phyloP scores from a whole-genome alignment of 2,329 filamentous ascomycete species.

The Lanzia echinophila region DNA sequence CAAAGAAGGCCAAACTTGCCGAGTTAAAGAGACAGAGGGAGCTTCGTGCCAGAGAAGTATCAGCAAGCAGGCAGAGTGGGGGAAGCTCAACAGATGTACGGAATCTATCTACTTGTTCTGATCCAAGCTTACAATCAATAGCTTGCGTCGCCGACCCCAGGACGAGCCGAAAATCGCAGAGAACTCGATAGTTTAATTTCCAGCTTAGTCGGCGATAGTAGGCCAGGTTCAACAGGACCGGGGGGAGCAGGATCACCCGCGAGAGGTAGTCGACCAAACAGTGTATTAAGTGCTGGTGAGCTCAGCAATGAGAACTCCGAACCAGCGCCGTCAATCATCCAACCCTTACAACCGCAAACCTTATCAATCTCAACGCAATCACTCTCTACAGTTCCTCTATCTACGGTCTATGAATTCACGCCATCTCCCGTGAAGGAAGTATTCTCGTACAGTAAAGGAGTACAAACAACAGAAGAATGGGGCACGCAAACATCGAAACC shows the following conservation, averaged over 20 bases:
- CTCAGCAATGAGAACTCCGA: conserved; percentile 70
- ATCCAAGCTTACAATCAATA: conserved; percentile 33
- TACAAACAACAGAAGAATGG: conserved; percentile 82
- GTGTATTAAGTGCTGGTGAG: conserved; percentile 75
- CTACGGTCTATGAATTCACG: conserved; percentile 74
- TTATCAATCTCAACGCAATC: conserved; percentile 50
- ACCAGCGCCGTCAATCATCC: conserved; percentile 41
- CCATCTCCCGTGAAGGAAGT: conserved; percentile 73
- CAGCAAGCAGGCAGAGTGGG: conserved; percentile 60
- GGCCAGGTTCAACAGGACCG: conserved; percentile 61
- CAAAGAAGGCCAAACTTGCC: conserved; percentile 93
- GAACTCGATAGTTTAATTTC: conserved; percentile 82
- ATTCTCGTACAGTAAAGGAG: conserved; percentile 94
- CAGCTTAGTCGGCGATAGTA: conserved; percentile 62
- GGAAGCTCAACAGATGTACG: conserved; percentile 66
- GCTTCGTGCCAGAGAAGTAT: conserved; percentile 70
- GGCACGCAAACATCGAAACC: conserved; percentile 45
- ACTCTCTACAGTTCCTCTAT: conserved; percentile 65
- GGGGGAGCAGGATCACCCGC: conserved; percentile 59
- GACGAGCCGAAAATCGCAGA: conserved; percentile 60
- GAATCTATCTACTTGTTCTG: conserved; percentile 17
- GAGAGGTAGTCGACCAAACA: conserved; percentile 74
- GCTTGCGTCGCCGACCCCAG: conserved; percentile 64
- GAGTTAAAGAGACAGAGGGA: conserved; percentile 93
- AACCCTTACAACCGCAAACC: conserved; percentile 31